These are phyloP conservation scores for Populus hybrid DNA, from an alignment of 441 rosid genomes.

Conservation along the genomic window DNA sequence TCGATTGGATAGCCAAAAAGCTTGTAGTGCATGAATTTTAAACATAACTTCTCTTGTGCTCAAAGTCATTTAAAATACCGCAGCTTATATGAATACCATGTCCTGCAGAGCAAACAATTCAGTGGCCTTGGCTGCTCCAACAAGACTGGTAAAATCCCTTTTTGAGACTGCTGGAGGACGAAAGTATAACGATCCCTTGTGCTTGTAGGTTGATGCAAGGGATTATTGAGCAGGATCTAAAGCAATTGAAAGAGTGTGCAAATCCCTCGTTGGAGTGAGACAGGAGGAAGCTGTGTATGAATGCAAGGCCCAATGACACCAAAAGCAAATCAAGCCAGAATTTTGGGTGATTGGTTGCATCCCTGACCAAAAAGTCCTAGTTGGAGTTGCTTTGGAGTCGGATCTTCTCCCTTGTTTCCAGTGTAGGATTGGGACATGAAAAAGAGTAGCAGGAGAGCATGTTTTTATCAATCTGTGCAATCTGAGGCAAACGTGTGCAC, in stretches of 20 bases:
- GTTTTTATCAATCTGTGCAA: background rate
- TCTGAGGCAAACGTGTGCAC: background rate
- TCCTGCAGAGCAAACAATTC: background rate
- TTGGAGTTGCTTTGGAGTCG: background rate
- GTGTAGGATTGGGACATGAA: too few relatives aligned
- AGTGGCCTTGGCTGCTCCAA: background rate
- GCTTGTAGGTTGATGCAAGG: background rate
- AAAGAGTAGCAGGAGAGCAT: background rate
- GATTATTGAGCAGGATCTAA: background rate
- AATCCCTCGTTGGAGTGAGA: background rate
- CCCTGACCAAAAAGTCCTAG: background rate
- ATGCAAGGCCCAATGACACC: background rate
- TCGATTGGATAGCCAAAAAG: background rate
- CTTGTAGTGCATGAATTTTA: background rate
- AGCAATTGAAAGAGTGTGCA: background rate
- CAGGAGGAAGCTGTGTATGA: background rate
- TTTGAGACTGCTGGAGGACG: background rate
- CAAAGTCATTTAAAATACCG: background rate
- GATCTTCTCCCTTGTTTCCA: too few relatives aligned
- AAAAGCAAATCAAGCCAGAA: background rate
- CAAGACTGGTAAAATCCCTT: background rate
- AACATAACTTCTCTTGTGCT: background rate
- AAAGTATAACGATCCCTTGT: background rate
- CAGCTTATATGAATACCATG: background rate
- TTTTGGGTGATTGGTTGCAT: background rate